Evolutionary conservation across 2,329 filamentous ascomycete species (phyloP).

Genomic region (Cyclaneusma minus): DNA sequence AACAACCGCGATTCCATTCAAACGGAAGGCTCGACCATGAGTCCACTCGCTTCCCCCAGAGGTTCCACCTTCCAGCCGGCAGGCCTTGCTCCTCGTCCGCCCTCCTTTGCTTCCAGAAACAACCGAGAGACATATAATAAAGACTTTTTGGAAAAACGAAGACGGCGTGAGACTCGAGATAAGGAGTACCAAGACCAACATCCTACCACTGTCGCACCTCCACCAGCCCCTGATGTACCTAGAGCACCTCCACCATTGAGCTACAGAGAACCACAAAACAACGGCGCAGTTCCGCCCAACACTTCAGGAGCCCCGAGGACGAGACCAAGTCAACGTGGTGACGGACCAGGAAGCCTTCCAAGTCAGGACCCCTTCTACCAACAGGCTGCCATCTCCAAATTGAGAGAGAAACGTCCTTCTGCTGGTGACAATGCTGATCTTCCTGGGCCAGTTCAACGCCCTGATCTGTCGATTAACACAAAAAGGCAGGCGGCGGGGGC

Average conservation of each 20-base stretch:
- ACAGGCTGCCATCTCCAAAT: too few relatives aligned
- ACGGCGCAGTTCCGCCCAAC: conserved; percentile 18
- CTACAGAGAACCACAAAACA: conserved; percentile 34
- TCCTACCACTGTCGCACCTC: conserved; percentile 15
- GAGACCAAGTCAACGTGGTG: conserved; percentile 15
- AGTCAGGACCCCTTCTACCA: too few relatives aligned
- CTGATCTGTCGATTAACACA: neutral
- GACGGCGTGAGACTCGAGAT: conserved; percentile 25
- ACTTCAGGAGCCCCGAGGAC: conserved; percentile 16
- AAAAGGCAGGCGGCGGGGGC: neutral
- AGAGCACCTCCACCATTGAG: conserved; percentile 38
- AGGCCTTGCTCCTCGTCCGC: conserved; percentile 41
- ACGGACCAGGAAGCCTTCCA: too few relatives aligned
- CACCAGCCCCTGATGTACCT: conserved; percentile 45
- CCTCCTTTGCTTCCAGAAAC: conserved; percentile 35
- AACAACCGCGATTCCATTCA: conserved; percentile 30
- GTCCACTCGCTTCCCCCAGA: conserved; percentile 39
- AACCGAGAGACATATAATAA: conserved; percentile 20
- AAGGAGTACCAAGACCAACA: conserved; percentile 24
- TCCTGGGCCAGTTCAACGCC: neutral
- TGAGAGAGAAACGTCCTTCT: too few relatives aligned
- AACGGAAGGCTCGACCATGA: conserved; percentile 43
- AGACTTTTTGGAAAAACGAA: conserved; percentile 27
- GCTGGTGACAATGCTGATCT: neutral
- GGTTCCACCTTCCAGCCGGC: conserved; percentile 31